Evolutionary conservation across 176 grass and related monocot genomes (phyloP), one percentile per base, ranked within the genome.

Genomic region (Elymus sibiricus): DNA sequence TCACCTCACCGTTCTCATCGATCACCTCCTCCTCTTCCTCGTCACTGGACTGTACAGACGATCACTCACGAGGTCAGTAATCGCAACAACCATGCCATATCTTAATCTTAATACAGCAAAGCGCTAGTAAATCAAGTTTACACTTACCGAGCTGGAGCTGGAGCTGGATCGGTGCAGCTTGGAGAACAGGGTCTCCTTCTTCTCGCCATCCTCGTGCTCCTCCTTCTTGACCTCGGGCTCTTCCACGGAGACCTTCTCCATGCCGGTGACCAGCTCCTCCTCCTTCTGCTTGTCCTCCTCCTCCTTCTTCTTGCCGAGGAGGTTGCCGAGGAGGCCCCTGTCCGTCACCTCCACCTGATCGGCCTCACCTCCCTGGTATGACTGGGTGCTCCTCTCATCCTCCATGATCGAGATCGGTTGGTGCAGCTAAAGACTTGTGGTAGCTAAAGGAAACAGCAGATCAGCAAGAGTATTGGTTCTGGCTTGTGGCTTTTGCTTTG

Each of bases 61-160:
- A 71, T 46, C 70, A 22, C 24, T 4, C 21, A 55, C 9, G 34
- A 35, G 69, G 46, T 26, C 32, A 87, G n/a, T 3, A 53, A 8
- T 42, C 42, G 49, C 25, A 69, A 15, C 49, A 79, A 47, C 31
- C 47, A 4, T 7, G 70, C 1, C 5, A 82, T 51, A 35, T 19
- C 9, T 0, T 25, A 62, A 24, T 17, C 5, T 5, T 51, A 19
- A 53, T 53, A 53, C 49, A 53, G 16, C 49, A 53, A 53, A 53
- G 0, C 16, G 16, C 16, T 53, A 53, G 5, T 51, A 27, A 17
- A 81, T 46, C 12, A 51, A 19, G 60, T 31, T 9, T 40, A 3
- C 16, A 81, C 90, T 81, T 87, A 99, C 97, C 31, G 97, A 96
- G 89, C 94, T 99, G 8, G 97, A 99, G 86, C 94, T 99, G 21